Evolutionary conservation across 2,329 filamentous ascomycete genomes (phyloP), one percentile per base, ranked within the genome.

Genomic region (Penicillium sp.): DNA sequence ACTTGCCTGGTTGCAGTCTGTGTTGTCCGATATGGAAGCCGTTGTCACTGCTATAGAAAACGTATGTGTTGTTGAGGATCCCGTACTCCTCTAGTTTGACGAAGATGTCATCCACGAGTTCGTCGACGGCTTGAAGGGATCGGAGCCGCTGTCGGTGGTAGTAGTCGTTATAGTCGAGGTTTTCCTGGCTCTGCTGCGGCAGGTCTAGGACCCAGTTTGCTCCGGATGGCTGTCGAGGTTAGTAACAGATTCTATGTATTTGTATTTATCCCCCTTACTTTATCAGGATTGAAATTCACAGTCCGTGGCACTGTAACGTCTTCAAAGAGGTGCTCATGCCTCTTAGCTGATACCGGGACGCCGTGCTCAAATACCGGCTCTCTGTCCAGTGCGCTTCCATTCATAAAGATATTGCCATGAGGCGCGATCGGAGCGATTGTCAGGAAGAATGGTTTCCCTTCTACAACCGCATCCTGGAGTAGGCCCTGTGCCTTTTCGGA

Each of bases 391-490:
- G 43, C 43, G 24, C 63, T 64, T 9, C 64, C 66, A 23, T 47
- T 20, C 46, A 47, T 47, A 30, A 47, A 14, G n/a, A 47, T 33
- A 40, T 84, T 81, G 30, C 78, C 76, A 62, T 90, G 87, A 3
- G 87, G 87, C 0, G 82, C 85, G 12, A 85, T 79, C 0, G 87
- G 87, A 0, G 86, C 84, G 8, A 87, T 75, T 0, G 79, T 81
- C 2, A 90, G 65, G 66, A 89, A 89, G 72, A 88, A 90, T 0
- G 87, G 87, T 28, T 77, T 74, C 0, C 74, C 69, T 0, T 74
- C 70, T 0, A 73, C 68, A 1, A 83, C 72, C 0, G 82, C 86
- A 40, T 87, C 80, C 3, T 83, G 77, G 0, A 90, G 70, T 42
- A 88, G 82, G 0, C 77, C 81, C 2, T 79, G 73, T 0, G 84